Base-by-base conservation (phyloP, 768 basidiomycete species). In the Psilocybe cubensis region DNA sequence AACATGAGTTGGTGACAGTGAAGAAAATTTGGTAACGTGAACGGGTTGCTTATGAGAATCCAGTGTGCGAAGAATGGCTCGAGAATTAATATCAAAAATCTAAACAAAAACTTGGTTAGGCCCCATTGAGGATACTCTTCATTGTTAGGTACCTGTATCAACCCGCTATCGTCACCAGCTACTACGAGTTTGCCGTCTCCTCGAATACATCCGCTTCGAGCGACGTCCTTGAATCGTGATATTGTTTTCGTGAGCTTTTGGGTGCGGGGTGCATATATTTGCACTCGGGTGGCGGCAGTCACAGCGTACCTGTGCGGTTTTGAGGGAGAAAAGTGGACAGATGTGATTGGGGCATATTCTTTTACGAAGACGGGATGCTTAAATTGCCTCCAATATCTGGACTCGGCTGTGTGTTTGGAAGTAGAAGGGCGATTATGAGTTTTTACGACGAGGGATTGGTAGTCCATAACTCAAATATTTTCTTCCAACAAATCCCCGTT, bases 231-330 rank as follows among this genome's bases (percentile, higher is more conserved):
- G 78, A 99, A 99, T 35, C 97, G 81, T 25, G 96, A 91, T 55
- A 99, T 94, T 2, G 93, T 96, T 80, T 98, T 98, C 14, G 88
- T 92, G 53, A 98, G 86, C 73, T 95, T 96, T 74, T 98, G 96
- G 3, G 96, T 98, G 52, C 94, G 88, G 12, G 96, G 94, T 2
- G 94, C 92, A 74, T 98, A 98, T 68, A 98, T 90, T 73, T 98
- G 92, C 1, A 99, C 87, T 61, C 96, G 81, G 1, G 95, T 91
- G 0, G 94, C 94, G 1, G 95, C 92, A 24, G 96, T 97, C 54
- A 98, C 95, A 23, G 95, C 96, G 79, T 96, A 98, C 68, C 91
- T 81, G 70, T 99, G 94, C 4, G 96, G 96, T 71, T 85, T 88
- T 24, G 90, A 77, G 1, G 86, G 86, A 1, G 93, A 86, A 73